Base-by-base conservation (phyloP, 257 asterid species). In the Scutellaria minor region DNA sequence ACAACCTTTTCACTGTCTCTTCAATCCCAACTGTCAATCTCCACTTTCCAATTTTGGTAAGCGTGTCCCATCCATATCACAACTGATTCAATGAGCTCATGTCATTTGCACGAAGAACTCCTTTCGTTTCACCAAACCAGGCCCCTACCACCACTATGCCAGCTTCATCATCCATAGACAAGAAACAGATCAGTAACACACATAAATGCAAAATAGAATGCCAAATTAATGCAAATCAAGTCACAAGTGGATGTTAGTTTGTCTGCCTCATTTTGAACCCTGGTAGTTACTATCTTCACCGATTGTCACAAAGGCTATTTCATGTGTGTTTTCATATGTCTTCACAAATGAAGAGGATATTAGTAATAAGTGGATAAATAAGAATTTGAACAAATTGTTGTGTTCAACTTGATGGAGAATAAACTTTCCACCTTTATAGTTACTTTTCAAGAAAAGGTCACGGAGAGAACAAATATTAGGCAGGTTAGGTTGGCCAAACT, bases 401-500 rank as follows among this genome's bases (percentile, higher is more conserved):
- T 3, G 46, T 62, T 31, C 39, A 62, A 56, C 44, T 44, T 46
- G 53, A 55, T 44, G 7, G n/a, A 27, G 48, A 64, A 65, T 45
- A 15, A 20, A 12, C 15, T 40, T 41, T 15, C 65, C 6, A 35
- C 31, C 60, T 61, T 52, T 47, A 7, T 14, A 31, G 13, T 60
- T 66, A 57, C 65, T 66, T 66, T 59, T 44, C 51, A 65, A 59
- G 66, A 75, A 44, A 72, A 72, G 68, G 52, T n/a, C 61, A 8
- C 75, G 52, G 41, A 64, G 70, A 64, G 55, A 70, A 60, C 58
- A 76, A 62, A 72, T 13, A 46, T 72, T 80, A 76, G 79, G 81
- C 76, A 76, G 66, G 73, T 64, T 79, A 65, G 79, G 81, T 80
- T 80, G 75, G 76, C 76, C 72, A 60, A 62, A 76, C 72, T 75